Evolutionary conservation across 768 basidiomycete genomes (phyloP).

Genomic region (Boletellus emodensis): DNA sequence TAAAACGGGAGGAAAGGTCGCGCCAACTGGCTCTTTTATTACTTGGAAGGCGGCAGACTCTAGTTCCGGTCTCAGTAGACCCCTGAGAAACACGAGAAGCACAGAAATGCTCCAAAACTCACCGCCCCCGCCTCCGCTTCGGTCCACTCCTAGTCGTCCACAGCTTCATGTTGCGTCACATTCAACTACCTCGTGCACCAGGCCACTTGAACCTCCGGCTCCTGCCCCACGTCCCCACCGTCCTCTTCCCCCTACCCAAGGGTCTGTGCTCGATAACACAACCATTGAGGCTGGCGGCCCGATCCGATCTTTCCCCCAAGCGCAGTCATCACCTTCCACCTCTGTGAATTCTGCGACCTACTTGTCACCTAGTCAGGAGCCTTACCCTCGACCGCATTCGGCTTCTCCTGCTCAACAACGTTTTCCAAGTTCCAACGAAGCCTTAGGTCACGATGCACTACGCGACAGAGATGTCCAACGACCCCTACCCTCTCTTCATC

Average conservation of each 20-base stretch:
- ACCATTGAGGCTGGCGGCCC: conserved; percentile 18
- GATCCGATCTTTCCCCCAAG: conserved; percentile 20
- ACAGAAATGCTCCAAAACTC: conserved; percentile 26
- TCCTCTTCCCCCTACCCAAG: conserved; percentile 31
- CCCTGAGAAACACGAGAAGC: conserved; percentile 27
- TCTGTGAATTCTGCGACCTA: conserved; percentile 23
- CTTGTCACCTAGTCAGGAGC: conserved; percentile 50
- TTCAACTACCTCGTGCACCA: conserved; percentile 10
- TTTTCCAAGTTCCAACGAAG: conserved; percentile 20
- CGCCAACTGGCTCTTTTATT: conserved; percentile 20
- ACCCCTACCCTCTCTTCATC: conserved; percentile 21
- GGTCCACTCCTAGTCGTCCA: conserved; percentile 28
- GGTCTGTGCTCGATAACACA: conserved; percentile 14
- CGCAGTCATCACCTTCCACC: conserved; percentile 22
- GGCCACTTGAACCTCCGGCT: conserved; percentile 17
- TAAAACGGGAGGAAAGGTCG: conserved; percentile 23
- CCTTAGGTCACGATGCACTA: conserved; percentile 11
- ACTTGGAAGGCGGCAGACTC: conserved; percentile 33
- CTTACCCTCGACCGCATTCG: conserved; percentile 61
- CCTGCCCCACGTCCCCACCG: conserved; percentile 23
- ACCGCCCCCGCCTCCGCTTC: conserved; percentile 20
- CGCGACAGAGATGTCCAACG: conserved; percentile 31
- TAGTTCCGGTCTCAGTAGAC: conserved; percentile 31
- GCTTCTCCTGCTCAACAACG: conserved; percentile 40
- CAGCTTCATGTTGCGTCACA: conserved; percentile 22